Evolutionary conservation across 2,329 filamentous ascomycete species (phyloP), one percentile per base, ranked within the genome.

Genomic region (Colletotrichum sp.): DNA sequence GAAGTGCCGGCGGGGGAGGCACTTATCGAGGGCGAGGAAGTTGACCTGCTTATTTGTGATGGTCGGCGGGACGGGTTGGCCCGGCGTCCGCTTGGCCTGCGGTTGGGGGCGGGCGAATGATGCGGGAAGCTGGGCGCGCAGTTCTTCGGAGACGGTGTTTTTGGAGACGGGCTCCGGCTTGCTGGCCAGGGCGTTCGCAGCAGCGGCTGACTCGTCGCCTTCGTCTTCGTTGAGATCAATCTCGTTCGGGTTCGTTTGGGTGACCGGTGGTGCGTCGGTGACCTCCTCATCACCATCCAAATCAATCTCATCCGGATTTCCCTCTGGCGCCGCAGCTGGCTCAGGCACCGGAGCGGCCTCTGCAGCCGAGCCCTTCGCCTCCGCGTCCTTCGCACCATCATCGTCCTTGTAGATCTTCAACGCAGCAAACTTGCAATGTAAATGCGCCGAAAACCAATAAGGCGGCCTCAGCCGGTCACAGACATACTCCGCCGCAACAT

Each of bases 11-110:
- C 93, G 90, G 0, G 94, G 94, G 56, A 96, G 89, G 80, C 95
- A 98, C 84, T 99, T 99, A 85, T 98, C 96, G 3, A 99, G 88
- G 0, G 97, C 94, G 13, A 99, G 89, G 83, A 99, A 99, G 15
- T 93, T 89, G 4, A 96, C 97, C 6, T 89, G 89, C 24, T 89
- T 94, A 86, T 98, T 98, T 3, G 89, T 91, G 77, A 98, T 97
- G 1, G 88, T 90, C 1, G 89, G 82, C 1, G 95, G 95, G 18
- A 94, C 91, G 4, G 93, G 92, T 70, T 93, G 90, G 43, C 90
- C 90, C 18, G 91, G 88, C 8, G 82, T 86, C 71, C 82, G 80
- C 56, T 84, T 85, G 48, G 83, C 82, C 16, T 80, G 83, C 56
- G 78, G 80, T 65, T 76, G 79, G 21, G 82, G 85, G 56, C 80